phyloP scores from a whole-genome alignment of 2,329 filamentous ascomycete species.

The Didymella pomorum region DNA sequence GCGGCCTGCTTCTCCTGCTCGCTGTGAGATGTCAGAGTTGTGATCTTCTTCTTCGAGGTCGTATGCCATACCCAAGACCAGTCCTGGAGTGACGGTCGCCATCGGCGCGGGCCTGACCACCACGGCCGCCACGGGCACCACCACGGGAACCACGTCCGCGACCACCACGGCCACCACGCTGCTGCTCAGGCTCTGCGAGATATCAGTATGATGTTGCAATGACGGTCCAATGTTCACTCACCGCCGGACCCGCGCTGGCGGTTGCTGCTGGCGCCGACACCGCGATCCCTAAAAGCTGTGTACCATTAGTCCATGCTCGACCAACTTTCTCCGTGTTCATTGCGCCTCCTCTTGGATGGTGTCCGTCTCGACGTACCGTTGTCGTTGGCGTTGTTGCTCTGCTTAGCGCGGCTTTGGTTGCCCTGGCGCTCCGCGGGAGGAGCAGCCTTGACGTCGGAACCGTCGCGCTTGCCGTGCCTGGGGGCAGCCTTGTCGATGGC shows the following conservation, averaged over 20 bases:
- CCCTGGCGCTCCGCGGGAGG: constrained; percentile 46
- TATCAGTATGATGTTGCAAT: constrained; percentile 19
- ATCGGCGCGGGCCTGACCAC: constrained; percentile 49
- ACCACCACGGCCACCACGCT: constrained; percentile 50
- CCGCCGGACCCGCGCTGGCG: constrained; percentile 67
- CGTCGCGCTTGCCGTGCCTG: constrained; percentile 87
- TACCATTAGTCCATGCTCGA: constrained; percentile 29
- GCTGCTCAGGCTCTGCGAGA: constrained; percentile 32
- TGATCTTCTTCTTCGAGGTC: neutral
- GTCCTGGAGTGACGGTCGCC: constrained; percentile 71
- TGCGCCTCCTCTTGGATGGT: constrained; percentile 1
- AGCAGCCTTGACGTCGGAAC: constrained; percentile 70
- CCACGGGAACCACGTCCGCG: constrained; percentile 59
- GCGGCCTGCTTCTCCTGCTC: constrained; percentile 86
- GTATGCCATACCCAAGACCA: constrained; percentile 62
- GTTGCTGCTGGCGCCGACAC: constrained; percentile 82
- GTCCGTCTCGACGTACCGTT: constrained; percentile 74
- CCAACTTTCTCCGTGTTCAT: constrained; percentile 1
- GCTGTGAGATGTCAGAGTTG: constrained; percentile 54
- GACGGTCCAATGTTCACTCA: constrained; percentile 26
- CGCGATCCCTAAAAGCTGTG: constrained; percentile 87
- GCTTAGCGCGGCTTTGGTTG: constrained; percentile 40
- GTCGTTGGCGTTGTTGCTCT: constrained; percentile 77
- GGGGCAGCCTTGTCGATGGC: constrained; percentile 83
- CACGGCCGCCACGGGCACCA: constrained; percentile 56